These are phyloP conservation scores for Candida sanyaensis DNA, from an alignment of 1,139 yeast species.

Conservation along the genomic window DNA sequence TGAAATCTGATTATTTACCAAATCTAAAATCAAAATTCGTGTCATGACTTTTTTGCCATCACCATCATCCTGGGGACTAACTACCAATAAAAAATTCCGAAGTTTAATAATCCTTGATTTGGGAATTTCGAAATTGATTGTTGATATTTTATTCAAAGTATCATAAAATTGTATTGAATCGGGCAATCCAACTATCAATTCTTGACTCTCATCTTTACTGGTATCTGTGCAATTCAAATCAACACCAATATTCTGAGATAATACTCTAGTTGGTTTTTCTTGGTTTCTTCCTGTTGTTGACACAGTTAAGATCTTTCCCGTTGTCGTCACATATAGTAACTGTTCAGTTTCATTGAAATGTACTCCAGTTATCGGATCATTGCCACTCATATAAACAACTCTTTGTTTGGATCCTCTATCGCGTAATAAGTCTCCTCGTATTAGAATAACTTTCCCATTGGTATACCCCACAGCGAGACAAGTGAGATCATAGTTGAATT, in stretches of 20 bases:
- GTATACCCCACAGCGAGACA: conserved; percentile 83
- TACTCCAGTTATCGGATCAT: conserved; percentile 81
- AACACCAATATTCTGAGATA: conserved; percentile 69
- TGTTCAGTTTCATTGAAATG: conserved; percentile 51
- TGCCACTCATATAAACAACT: conserved; percentile 59
- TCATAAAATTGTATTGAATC: conserved; percentile 57
- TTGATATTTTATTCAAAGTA: conserved; percentile 54
- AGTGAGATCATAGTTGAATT: conserved; percentile 56
- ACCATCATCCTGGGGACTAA: conserved; percentile 47
- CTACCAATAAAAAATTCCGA: conserved; percentile 49
- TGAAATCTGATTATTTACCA: conserved; percentile 67
- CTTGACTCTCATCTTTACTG: conserved; percentile 25
- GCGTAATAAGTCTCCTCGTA: conserved; percentile 83
- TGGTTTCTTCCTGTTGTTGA: conserved; percentile 78
- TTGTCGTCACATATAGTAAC: conserved; percentile 61
- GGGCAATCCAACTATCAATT: conserved; percentile 55
- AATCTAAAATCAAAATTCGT: conserved; percentile 66
- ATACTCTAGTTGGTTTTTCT: conserved; percentile 61
- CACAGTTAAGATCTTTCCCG: conserved; percentile 71
- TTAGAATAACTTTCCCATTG: conserved; percentile 79
- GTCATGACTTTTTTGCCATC: conserved; percentile 29
- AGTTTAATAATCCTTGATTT: conserved; percentile 55
- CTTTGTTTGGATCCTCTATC: conserved; percentile 93
- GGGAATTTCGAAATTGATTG: conserved; percentile 58
- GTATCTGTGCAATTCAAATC: conserved; percentile 66